A percentile compares a stretch with the other conserved stretches of the same genome.
Evolutionary conservation across 371 early-diverging fungal species (phyloP).

Genomic region (Chytridiales sp.): DNA sequence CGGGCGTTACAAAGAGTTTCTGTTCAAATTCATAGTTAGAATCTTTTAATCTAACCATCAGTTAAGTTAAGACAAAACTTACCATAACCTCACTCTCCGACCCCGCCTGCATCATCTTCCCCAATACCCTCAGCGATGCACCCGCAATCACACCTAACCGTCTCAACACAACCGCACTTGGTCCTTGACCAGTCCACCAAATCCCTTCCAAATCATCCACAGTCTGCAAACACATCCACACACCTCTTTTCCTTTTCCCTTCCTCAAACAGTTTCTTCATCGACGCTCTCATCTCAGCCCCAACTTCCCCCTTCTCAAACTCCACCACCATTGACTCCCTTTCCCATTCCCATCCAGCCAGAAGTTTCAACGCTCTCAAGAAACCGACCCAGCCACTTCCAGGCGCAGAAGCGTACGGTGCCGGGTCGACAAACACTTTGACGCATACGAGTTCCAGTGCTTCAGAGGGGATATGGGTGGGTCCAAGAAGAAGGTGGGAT

Average conservation of each 20-base stretch:
- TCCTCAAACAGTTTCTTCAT: constrained; percentile 17
- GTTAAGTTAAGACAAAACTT: constrained; percentile 1
- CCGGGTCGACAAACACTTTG: constrained; percentile 61
- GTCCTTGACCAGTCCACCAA: constrained; percentile 57
- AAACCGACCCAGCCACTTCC: constrained; percentile 63
- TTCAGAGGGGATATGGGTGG: constrained; percentile 31
- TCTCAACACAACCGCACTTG: constrained; percentile 55
- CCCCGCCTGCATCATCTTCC: constrained; percentile 3
- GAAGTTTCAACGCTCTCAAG: constrained; percentile 66
- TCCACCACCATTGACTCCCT: constrained; percentile 75
- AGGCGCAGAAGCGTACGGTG: constrained; percentile 52
- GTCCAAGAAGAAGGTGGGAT: constrained; percentile 62
- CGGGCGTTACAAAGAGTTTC: constrained; percentile 67
- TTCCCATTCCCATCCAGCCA: constrained; percentile 74
- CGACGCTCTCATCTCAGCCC: constrained; percentile 17
- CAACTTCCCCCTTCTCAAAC: constrained; percentile 62
- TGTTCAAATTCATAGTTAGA: constrained; percentile 4
- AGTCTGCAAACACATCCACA: constrained; percentile 47
- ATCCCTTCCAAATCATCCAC: constrained; percentile 58
- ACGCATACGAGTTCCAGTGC: constrained; percentile 40
- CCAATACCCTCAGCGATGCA: constrained; percentile 51
- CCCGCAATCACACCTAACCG: constrained; percentile 65
- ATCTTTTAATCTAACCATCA: background rate
- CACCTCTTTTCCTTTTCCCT: constrained; percentile 25
- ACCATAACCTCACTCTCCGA: constrained; percentile 36